Percentiles rank a stretch among this genome's conserved stretches.
These are phyloP conservation scores for Lactarius quietus DNA, from an alignment of 768 basidiomycete genomes.

Conservation along the genomic window DNA sequence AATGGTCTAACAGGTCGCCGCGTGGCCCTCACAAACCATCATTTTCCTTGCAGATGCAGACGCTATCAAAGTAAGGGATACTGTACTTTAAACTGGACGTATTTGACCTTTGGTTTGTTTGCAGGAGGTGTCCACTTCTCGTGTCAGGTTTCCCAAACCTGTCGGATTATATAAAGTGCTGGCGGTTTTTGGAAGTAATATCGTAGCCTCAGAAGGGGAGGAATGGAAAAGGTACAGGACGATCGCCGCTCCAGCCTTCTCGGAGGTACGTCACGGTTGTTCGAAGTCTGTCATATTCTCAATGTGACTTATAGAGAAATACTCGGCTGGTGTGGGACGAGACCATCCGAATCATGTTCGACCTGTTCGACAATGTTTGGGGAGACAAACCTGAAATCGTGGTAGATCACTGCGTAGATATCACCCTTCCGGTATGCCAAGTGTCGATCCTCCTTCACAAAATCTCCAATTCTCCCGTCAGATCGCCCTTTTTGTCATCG, in stretches of 20 bases:
- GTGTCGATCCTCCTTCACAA: neutral
- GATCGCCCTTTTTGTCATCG: conserved; percentile 56
- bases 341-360: conserved; percentile 32
- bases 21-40: neutral
- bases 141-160: conserved; percentile 57
- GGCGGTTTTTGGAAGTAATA: conserved; percentile 55
- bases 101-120: neutral
- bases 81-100: neutral
- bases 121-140: conserved; percentile 29
- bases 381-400: conserved; percentile 37
- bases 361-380: conserved; percentile 45
- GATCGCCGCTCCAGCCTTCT: conserved; percentile 60
- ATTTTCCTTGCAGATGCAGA: conserved; percentile 17
- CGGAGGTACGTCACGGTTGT: conserved; percentile 41
- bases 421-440: conserved; percentile 49
- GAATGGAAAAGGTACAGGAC: conserved; percentile 65
- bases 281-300: neutral
- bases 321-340: conserved; percentile 41
- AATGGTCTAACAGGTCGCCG: neutral
- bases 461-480: conserved; percentile 23
- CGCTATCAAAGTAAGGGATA: conserved; percentile 18
- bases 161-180: conserved; percentile 44
- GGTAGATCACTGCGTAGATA: conserved; percentile 46
- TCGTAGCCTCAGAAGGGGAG: conserved; percentile 58
- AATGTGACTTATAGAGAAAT: conserved; percentile 30